These are phyloP conservation scores for Agaricus subrufescens DNA, from an alignment of 768 basidiomycete genomes.

Conservation along the genomic window DNA sequence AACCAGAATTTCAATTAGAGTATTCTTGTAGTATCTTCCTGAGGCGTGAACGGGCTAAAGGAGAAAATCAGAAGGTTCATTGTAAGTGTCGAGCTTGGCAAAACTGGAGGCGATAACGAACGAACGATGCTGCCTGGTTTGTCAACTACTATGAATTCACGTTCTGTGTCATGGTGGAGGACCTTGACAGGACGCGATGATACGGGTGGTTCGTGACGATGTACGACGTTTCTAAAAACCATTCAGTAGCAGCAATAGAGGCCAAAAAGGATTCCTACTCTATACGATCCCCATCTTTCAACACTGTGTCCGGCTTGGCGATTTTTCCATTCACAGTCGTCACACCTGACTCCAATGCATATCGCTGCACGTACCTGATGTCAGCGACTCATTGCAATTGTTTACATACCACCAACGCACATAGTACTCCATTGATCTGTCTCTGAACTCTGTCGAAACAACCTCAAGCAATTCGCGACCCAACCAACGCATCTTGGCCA, in stretches of 20 bases:
- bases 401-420: constrained; percentile 42
- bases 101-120: constrained; percentile 20
- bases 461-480: constrained; percentile 86
- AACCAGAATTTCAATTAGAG: constrained; percentile 81
- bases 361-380: constrained; percentile 30
- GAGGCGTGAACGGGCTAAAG: constrained; percentile 85
- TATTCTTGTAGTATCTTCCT: constrained; percentile 87
- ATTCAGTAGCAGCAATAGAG: not conserved
- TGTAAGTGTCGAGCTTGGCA: constrained; percentile 9
- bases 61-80: not conserved
- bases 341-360: constrained; percentile 84
- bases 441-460: constrained; percentile 90
- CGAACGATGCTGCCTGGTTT: constrained; percentile 96
- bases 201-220: constrained; percentile 96
- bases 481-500: constrained; percentile 89
- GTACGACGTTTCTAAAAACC: constrained; percentile 73
- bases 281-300: constrained; percentile 84
- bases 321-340: constrained; percentile 90
- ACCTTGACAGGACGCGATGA: constrained; percentile 79
- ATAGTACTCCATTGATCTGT: constrained; percentile 94
- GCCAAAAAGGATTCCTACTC: constrained; percentile 50
- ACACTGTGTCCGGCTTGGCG: constrained; percentile 74
- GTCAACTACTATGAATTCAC: constrained; percentile 86
- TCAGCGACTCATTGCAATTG: not conserved
- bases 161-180: constrained; percentile 70